phyloP scores from a whole-genome alignment of 495 filamentous ascomycete genomes.

The Aspergillus nanangensis region DNA sequence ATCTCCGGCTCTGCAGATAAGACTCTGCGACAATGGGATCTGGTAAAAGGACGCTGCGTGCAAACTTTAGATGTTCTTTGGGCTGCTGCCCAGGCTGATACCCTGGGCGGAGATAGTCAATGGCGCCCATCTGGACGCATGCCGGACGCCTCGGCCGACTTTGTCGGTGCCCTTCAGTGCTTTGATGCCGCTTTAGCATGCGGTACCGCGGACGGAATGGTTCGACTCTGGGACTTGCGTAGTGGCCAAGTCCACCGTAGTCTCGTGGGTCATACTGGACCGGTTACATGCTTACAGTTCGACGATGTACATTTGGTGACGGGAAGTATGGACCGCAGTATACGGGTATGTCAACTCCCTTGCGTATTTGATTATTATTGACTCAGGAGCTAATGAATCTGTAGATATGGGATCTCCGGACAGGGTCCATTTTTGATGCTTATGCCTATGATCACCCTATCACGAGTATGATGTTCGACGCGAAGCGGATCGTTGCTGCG shows the following conservation, averaged over 20 bases:
- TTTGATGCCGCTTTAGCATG: conserved; percentile 98
- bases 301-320: conserved; percentile 95
- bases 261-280: conserved; percentile 92
- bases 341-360: conserved; percentile 72
- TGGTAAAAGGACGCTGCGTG: conserved; percentile 90
- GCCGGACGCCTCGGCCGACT: conserved; percentile 72
- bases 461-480: conserved; percentile 97
- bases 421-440: conserved; percentile 91
- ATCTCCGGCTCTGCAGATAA: conserved; percentile 97
- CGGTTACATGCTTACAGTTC: conserved; percentile 93
- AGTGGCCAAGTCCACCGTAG: conserved; percentile 95
- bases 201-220: conserved; percentile 97
- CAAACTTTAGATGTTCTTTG: conserved; percentile 99
- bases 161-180: conserved; percentile 92
- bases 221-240: conserved; percentile 92
- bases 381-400: conserved; percentile 8
- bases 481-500: conserved; percentile 82
- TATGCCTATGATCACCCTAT: conserved; percentile 93
- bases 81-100: conserved; percentile 89
- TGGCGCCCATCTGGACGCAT: conserved; percentile 56
- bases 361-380: not conserved
- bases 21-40: conserved; percentile 95
- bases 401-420: conserved; percentile 98
- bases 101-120: conserved; percentile 51
- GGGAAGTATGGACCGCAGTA: conserved; percentile 88